A percentile compares a stretch with the other conserved stretches of the same genome.
phyloP scores from a whole-genome alignment of 2,329 filamentous ascomycete species.

The Exophiala spinifera region DNA sequence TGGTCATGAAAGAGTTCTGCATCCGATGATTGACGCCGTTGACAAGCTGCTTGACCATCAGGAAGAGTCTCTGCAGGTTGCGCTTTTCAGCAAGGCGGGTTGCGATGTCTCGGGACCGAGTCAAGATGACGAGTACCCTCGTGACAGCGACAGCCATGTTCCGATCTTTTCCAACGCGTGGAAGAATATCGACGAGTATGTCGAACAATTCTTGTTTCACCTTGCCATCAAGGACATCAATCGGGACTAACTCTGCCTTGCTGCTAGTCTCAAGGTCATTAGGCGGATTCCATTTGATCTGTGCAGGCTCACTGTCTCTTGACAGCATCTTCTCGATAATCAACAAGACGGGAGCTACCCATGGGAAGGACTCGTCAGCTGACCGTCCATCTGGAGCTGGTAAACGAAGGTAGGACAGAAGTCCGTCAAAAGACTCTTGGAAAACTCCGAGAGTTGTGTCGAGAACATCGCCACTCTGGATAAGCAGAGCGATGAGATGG shows the following conservation, averaged over 20 bases:
- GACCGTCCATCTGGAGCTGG: conserved; percentile 53
- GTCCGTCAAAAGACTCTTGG: conserved; percentile 70
- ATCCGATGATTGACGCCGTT: conserved; percentile 74
- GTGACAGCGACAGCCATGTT: conserved; percentile 77
- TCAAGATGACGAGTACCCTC: conserved; percentile 82
- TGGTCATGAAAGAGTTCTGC: conserved; percentile 69
- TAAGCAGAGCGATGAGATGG: conserved; percentile 74
- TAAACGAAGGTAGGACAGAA: conserved; percentile 76
- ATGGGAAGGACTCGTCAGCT: conserved; percentile 77
- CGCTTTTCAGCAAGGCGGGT: conserved; percentile 77
- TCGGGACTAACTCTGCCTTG: conserved; percentile 55
- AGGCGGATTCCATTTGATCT: conserved; percentile 66
- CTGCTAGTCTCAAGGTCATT: conserved; percentile 48
- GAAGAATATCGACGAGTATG: conserved; percentile 76
- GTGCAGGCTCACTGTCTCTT: conserved; percentile 77
- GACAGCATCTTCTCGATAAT: conserved; percentile 88
- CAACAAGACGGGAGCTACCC: conserved; percentile 86
- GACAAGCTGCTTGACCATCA: conserved; percentile 91
- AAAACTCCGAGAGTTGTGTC: conserved; percentile 66
- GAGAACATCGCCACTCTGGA: conserved; percentile 82
- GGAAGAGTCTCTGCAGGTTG: conserved; percentile 83
- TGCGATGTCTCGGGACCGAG: conserved; percentile 72
- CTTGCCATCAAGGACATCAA: conserved; percentile 61
- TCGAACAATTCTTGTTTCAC: conserved; percentile 71
- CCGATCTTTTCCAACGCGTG: conserved; percentile 83